Base-by-base conservation (phyloP, 495 filamentous ascomycete species). In the Tuber melanosporum region DNA sequence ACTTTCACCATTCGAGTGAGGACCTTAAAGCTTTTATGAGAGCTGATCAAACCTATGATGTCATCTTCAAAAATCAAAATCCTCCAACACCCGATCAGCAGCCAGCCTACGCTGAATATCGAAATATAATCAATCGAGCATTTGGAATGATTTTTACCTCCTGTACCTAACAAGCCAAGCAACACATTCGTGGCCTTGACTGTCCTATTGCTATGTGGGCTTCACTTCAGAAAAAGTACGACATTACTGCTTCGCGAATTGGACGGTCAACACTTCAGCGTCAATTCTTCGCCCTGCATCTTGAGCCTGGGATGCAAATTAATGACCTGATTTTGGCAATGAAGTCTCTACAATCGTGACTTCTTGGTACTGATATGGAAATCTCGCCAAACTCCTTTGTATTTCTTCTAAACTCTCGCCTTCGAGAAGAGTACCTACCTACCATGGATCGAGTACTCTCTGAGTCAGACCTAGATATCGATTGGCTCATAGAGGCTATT, bases 31-130 rank as follows among this genome's bases (percentile, higher is more conserved):
- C 19, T 1, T 49, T 49, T 8, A 49, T 49, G 46, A 20, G 46
- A 49, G 46, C 46, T 5, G 46, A 49, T 22, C 19, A 49, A 49
- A 49, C 46, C 19, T 49, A 49, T 1, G 19, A 49, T 49, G 19
- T 49, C 8, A 5, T 49, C 19, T 49, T 49, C 19, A 0, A 7
- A 20, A 22, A 8, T 20, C 0, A 0, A 0, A 8, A 0, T 1
- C 46, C 46, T 20, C 46, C 46, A 1, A 49, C 46, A 7, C 19
- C 46, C 6, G 19, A 49, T 22, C 17, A 49, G 1, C 46, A 49
- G 19, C 0, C 19, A 49, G 46, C 46, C 46, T 22, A 49, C 22
- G 7, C 46, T 1, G 46, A 20, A 5, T 49, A 49, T 19, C 2
- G 17, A 8, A 49, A 49, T 7, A 49, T 22, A 49, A 22, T 49